Evolutionary conservation across 805 yeast genomes (phyloP), one percentile per base, ranked within the genome.

Genomic region (Candida michaelii): DNA sequence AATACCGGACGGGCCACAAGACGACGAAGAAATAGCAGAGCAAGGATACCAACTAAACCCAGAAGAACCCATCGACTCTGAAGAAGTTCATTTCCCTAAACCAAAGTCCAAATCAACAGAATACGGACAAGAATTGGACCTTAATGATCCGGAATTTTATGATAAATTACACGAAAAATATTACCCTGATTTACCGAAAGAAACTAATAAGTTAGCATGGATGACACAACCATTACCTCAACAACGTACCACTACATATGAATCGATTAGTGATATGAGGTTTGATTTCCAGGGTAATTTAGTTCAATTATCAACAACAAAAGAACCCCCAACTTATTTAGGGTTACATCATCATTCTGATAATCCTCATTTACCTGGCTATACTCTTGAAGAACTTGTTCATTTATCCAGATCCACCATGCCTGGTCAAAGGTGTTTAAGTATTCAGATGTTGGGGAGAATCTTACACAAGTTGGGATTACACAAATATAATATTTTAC

Each of bases 311-410:
- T 45, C 64, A 1, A 61, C 62, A 17, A 47, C 45, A 5, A 17
- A 43, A 3, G 61, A 61, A 6, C 61, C 78, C 5, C 80, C 85
- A 2, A 72, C 83, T 0, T 67, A 72, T 30, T 58, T 76, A 30
- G 99, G 96, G 0, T 73, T 93, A 18, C 97, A 89, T 55, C 98
- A 93, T 59, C 99, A 93, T 62, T 76, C 97, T 0, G 88, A 84
- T 9, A 81, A 84, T 36, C 97, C 98, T 0, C 81, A 82, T 34
- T 70, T 90, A 40, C 96, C 98, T 0, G 99, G 99, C 0, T 93
- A 93, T 60, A 90, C 97, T 0, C 59, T 93, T 17, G 71, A 79
- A 0, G 99, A 93, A 58, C 70, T 93, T 39, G 83, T 85, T 1
- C 93, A 85, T 51, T 73, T 88, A 36, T 67, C 89, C 4, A 72